These are phyloP conservation scores for Paramecium sonneborni DNA, from an alignment of 73 alveolate genomes.

Conservation along the genomic window DNA sequence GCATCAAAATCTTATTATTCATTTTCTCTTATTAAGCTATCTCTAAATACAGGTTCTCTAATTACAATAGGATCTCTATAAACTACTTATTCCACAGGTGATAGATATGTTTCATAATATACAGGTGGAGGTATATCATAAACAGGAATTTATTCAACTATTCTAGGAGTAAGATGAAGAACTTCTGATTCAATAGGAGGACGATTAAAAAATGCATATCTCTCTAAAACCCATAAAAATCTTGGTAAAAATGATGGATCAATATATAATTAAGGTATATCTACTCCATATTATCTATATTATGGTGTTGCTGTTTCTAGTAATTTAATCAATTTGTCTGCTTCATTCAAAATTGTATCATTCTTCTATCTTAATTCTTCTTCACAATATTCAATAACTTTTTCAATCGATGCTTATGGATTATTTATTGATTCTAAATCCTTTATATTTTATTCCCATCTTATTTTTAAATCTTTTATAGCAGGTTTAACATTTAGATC, in stretches of 20 bases:
- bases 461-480: not conserved
- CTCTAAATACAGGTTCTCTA: constrained; percentile 20
- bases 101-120: not conserved
- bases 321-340: not conserved
- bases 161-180: not conserved
- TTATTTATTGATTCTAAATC: constrained; percentile 26
- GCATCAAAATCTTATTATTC: not conserved
- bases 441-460: not conserved
- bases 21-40: not conserved
- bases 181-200: not conserved
- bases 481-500: not conserved
- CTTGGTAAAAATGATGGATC: constrained; percentile 54
- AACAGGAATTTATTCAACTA: not conserved
- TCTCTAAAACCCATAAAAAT: constrained; percentile 39
- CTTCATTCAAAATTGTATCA: not conserved
- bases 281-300: constrained; percentile 18
- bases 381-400: not conserved
- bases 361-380: constrained; percentile 3
- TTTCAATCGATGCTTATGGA: not conserved
- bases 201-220: not conserved
- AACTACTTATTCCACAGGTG: not conserved
- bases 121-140: constrained; percentile 12
- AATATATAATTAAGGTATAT: constrained; percentile 43
- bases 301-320: not conserved
- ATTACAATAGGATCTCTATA: not conserved